Evolutionary conservation across 805 yeast genomes (phyloP).

Genomic region (Phaffomyces antillensis): DNA sequence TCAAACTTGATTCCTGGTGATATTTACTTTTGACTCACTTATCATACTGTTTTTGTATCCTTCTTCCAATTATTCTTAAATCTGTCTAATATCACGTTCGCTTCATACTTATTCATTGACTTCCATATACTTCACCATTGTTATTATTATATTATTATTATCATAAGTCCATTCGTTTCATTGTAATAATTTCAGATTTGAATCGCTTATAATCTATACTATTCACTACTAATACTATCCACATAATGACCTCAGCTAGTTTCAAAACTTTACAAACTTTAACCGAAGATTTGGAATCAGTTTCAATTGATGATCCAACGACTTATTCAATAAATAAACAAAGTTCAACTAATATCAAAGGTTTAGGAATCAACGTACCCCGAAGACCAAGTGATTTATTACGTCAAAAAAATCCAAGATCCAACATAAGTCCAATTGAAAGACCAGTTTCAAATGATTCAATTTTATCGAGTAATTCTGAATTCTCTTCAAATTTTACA

Average conservation of each 20-base stretch:
- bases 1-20: no score
- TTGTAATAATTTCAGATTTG: no score
- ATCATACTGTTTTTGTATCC: no score
- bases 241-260: not conserved
- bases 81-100: no score
- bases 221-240: no score
- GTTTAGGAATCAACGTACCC: constrained; percentile 15
- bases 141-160: no score
- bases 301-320: constrained; percentile 10
- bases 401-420: constrained; percentile 6
- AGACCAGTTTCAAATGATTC: constrained; percentile 26
- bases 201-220: no score
- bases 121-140: no score
- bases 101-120: no score
- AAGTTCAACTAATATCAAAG: constrained; percentile 10
- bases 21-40: no score
- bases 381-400: constrained; percentile 21
- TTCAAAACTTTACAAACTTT: constrained; percentile 6
- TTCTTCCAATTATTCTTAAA: no score
- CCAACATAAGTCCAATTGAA: constrained; percentile 11
- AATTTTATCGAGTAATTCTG: constrained; percentile 12
- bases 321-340: constrained; percentile 3
- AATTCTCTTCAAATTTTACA: constrained; percentile 13
- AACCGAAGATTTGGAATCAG: constrained; percentile 8
- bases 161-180: no score